Evolutionary conservation across 805 yeast genomes (phyloP), one percentile per base, ranked within the genome.

Genomic region (Vanderwaltozyma polyspora): DNA sequence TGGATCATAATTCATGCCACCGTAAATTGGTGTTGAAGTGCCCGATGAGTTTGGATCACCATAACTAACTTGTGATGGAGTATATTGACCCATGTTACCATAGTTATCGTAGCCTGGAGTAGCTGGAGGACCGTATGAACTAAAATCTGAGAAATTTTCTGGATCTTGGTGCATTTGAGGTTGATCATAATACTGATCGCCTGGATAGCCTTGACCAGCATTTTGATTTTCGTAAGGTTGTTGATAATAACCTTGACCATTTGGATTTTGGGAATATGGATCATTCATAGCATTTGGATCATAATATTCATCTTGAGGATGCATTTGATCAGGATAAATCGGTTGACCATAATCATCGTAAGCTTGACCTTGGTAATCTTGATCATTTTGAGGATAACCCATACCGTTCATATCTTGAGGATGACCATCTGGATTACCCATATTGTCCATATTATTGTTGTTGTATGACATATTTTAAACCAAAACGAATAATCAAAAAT

Each of bases 41-140:
- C 96, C 95, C 0, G 91, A 79, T 1, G 91, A 79, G 19, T 35
- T 35, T 21, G 31, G 34, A 13, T 55, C 87, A 44, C 82, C 91
- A 52, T 79, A 86, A 52, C 84, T 75, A 78, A 80, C 75, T 59
- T 82, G 91, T 5, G 94, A 83, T 18, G 93, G 87, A 30, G 91
- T 79, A 55, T 78, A 77, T 48, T 76, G 83, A 33, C 83, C 85
- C 32, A 28, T 34, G 14, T 34, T 34, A 25, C 29, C 32, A 31
- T 49, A 77, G 19, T 43, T 40, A 19, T 45, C 51, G 28, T 49
- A 83, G 44, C 81, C 85, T 19, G 78, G 72, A 29, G 66, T 65
- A 24, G 64, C 65, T 36, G 69, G 70, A 17, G 66, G 64, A 23
- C 69, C 71, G 40, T 83, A 83, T 46, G 74, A 73, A 38, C 75